Conservation (phyloP, 73 alveolate species). For the Durusdinium trenchii region DNA sequence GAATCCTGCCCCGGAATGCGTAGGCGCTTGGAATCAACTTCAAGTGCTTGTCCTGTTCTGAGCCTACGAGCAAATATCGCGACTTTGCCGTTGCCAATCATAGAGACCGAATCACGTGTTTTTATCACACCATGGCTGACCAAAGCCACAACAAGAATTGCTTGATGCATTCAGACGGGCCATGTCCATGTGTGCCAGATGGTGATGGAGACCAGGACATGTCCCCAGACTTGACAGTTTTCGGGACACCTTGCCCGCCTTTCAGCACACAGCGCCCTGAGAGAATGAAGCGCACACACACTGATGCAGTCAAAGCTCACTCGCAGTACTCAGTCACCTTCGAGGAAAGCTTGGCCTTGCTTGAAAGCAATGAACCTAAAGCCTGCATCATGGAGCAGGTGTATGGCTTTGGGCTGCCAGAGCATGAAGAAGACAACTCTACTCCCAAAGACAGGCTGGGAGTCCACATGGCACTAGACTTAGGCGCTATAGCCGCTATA, state of each 20-base stretch:
- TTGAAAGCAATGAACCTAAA: background rate
- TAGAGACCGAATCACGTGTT: background rate
- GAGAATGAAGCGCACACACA: background rate
- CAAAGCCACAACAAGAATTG: background rate
- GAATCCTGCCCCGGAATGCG: background rate
- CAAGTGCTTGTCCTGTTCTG: background rate
- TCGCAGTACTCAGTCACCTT: background rate
- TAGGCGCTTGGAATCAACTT: conserved; percentile 2
- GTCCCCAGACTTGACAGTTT: background rate
- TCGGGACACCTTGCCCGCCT: conserved; percentile 13
- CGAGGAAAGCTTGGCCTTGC: background rate
- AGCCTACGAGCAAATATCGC: background rate
- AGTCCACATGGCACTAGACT: too few species aligned
- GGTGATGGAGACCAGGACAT: too few species aligned
- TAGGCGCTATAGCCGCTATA: too few species aligned
- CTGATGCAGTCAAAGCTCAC: background rate
- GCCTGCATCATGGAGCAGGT: conserved; percentile 16
- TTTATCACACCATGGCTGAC: background rate
- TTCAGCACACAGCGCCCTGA: background rate
- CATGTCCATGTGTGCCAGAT: background rate
- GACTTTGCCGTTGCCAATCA: background rate
- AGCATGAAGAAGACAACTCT: background rate
- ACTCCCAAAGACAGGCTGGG: background rate
- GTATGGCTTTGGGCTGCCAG: background rate
- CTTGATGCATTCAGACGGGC: background rate